Conservation (phyloP, 768 basidiomycete genomes). For the Podaxis carcinomalis region DNA sequence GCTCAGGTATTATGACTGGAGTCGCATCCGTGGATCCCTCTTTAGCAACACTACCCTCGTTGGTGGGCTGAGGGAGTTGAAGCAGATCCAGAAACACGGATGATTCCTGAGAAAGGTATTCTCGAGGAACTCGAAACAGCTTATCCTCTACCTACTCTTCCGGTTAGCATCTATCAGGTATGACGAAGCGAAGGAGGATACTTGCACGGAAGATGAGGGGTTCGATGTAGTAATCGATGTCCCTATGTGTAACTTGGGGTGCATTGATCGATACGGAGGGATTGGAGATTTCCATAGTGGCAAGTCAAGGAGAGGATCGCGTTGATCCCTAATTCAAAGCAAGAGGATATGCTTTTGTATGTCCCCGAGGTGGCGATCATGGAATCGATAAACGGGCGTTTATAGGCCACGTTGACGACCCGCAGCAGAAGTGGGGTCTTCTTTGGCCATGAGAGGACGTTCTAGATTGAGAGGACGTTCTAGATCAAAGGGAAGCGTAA, state of each 20-base stretch:
- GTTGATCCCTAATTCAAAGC: no score
- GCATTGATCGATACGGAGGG: background rate
- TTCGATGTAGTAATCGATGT: conserved; percentile 1
- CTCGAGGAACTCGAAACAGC: conserved; percentile 34
- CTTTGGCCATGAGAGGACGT: no score
- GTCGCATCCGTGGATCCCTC: background rate
- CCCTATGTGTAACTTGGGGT: background rate
- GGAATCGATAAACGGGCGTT: no score
- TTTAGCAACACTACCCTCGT: background rate
- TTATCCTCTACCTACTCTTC: conserved; percentile 29
- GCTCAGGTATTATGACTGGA: background rate
- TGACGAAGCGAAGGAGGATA: conserved; percentile 10
- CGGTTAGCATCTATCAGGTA: background rate
- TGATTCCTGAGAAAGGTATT: conserved; percentile 29
- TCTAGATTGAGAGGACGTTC: no score
- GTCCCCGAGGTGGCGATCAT: no score
- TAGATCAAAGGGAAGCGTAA: no score
- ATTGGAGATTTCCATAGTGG: background rate
- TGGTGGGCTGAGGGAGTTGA: conserved; percentile 20
- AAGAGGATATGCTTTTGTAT: no score
- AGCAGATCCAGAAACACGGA: conserved; percentile 31
- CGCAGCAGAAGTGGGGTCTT: no score
- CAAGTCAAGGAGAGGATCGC: no score
- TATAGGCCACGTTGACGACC: no score
- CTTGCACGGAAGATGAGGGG: background rate